Percentiles rank a stretch among this genome's conserved stretches.
phyloP scores from a whole-genome alignment of 2,329 filamentous ascomycete species.

The Arthrobotrys megalospora region DNA sequence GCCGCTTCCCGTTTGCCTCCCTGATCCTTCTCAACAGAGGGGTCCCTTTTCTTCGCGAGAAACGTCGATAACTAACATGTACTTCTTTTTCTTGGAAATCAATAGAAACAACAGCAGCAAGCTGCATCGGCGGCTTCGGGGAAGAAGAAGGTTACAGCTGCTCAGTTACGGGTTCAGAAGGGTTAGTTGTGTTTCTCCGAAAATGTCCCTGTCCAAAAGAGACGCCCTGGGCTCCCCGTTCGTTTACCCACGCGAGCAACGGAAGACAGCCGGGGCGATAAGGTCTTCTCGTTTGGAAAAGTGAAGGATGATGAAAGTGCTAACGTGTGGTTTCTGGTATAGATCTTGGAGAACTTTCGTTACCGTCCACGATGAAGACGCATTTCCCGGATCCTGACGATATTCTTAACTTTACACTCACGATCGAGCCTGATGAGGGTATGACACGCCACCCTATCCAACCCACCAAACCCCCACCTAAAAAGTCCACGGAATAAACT shows the following conservation, averaged over 20 bases:
- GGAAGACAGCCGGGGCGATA: conserved; percentile 10
- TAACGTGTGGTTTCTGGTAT: conserved; percentile 1
- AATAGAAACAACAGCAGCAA: conserved; percentile 95
- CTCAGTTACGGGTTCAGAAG: conserved; percentile 95
- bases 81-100: conserved; percentile 39
- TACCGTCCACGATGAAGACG: conserved; percentile 84
- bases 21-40: conserved; percentile 21
- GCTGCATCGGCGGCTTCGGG: conserved; percentile 88
- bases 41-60: background rate
- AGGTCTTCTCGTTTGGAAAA: background rate
- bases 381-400: conserved; percentile 86
- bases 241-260: conserved; percentile 27
- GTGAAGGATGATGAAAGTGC: background rate
- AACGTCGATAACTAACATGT: conserved; percentile 62
- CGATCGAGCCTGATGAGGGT: conserved; percentile 86
- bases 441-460: conserved; percentile 67
- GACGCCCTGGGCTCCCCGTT: background rate
- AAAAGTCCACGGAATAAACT: background rate
- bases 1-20: conserved; percentile 10
- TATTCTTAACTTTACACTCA: conserved; percentile 86
- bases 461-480: background rate
- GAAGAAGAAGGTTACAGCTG: conserved; percentile 98
- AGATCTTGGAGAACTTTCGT: conserved; percentile 75
- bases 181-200: conserved; percentile 72
- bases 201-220: conserved; percentile 17